Base-by-base conservation (phyloP, 148 eudicot species). In the Suaeda aralocaspica region DNA sequence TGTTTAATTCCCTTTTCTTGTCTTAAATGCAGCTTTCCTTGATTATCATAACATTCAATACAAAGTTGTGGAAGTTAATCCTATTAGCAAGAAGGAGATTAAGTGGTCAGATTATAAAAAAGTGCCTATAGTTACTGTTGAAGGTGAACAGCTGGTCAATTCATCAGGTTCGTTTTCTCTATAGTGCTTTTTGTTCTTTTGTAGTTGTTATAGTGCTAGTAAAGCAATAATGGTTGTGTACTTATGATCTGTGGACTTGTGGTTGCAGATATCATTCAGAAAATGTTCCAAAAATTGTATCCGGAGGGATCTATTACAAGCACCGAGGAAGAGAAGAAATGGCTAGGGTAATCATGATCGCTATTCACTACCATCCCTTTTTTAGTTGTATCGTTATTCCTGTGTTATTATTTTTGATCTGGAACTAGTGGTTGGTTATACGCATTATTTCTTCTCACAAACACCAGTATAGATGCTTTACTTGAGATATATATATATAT, bases 61-160 rank as follows among this genome's bases (percentile, higher is more conserved):
- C 90, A 94, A 94, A 82, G 70, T 94, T 70, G 91, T 94, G 80
- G 99, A 94, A 83, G 99, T 94, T 78, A 89, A 94, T 72, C 99
- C 99, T 36, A 85, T 94, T 69, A 89, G 81, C 82, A 94, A 94
- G 78, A 94, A 91, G 82, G 99, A 91, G 87, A 87, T 91, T 76
- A 87, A 91, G 78, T 94, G 96, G 96, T 94, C 99, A 39, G 96
- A 87, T 58, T 94, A 94, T 86, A 86, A 85, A 85, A 94, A 94
- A 82, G 99, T 94, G 72, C 97, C 97, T 19, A 86, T 91, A 50
- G 60, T 91, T 80, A 81, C 84, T 81, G 97, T 94, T 73, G 96
- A 94, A 66, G 99, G 96, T 64, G 91, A 87, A 82, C 87, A 79
- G 49, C 78, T 94, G 89, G 91, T 86, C 36, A 85, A 94, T 74